These are phyloP conservation scores for Fusarium begoniae DNA, from an alignment of 2,329 filamentous ascomycete species.

Conservation along the genomic window DNA sequence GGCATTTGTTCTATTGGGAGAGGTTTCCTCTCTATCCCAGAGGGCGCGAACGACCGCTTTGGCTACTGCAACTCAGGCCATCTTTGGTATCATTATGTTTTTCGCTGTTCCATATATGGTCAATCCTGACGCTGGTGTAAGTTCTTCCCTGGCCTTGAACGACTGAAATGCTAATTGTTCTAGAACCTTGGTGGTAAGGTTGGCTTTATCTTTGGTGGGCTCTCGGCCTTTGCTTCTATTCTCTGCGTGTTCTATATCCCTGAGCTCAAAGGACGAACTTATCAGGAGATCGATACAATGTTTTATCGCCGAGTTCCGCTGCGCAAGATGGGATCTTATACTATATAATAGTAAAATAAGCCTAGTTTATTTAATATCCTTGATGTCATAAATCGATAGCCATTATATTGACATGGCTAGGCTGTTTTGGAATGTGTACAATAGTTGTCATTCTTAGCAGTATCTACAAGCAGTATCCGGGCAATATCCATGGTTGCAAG, in stretches of 20 bases:
- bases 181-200: not conserved
- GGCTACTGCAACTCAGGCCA: not conserved
- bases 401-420: too few species aligned
- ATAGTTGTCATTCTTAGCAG: not conserved
- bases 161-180: not conserved
- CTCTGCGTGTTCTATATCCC: not conserved
- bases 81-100: not conserved
- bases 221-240: not conserved
- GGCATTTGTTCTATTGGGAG: not conserved
- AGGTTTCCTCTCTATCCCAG: not conserved
- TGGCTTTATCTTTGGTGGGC: not conserved
- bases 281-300: not conserved
- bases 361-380: not conserved
- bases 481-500: constrained; percentile 58
- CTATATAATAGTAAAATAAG: not conserved
- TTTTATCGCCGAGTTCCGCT: not conserved
- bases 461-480: constrained; percentile 46
- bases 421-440: too few species aligned
- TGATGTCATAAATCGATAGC: not conserved
- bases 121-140: not conserved
- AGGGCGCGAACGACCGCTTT: not conserved
- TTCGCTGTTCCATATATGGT: not conserved
- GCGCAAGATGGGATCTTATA: not conserved
- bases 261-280: not conserved
- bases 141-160: not conserved